Evolutionary conservation across 306 rosid genomes (phyloP), one percentile per base, ranked within the genome.

Genomic region (Amphicarpaea edgeworthii): DNA sequence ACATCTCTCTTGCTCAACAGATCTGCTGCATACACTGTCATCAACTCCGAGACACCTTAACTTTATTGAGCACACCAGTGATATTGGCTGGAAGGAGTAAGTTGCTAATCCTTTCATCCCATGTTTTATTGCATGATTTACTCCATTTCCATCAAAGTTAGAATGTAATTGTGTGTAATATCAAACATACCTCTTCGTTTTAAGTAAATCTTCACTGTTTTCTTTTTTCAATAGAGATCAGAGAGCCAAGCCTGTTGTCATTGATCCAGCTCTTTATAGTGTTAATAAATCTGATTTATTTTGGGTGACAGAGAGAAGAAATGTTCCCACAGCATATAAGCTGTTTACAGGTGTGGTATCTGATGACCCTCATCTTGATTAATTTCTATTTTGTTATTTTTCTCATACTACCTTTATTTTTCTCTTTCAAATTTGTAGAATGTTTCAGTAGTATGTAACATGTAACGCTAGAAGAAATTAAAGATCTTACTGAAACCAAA

Each of bases 61-160:
- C 84, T 85, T 85, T 79, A 82, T 85, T 59, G 88, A 85, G 82
- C 88, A 85, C 62, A 85, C 88, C 7, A 85, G 88, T 83, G 96
- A 95, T 75, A 92, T 95, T 73, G 97, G 98, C 68, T 95, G 98
- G 98, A 95, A 95, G 81, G 88, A 85, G 88, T 85, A 79, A 43
- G 88, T 66, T 65, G 55, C 19, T 45, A 43, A 58, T 37, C 63
- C 71, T 65, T 57, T 78, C 30, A 3, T n/a, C 37, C 12, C 2
- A 12, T 55, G 2, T 57, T 24, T 70, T 64, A 12, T 42, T 59
- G 14, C 42, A 7, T 58, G 41, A 12, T 63, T 68, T 69, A 10
- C 42, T 43, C 70, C 9, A 16, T 78, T 49, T 68, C 70, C 53
- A 19, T 54, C 14, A 19, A 61, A 54, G 49, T 15, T 12, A 34